A percentile compares a stretch with the other conserved stretches of the same genome.
Evolutionary conservation across 805 yeast genomes (phyloP).

Genomic region (Saturnispora halmiae): DNA sequence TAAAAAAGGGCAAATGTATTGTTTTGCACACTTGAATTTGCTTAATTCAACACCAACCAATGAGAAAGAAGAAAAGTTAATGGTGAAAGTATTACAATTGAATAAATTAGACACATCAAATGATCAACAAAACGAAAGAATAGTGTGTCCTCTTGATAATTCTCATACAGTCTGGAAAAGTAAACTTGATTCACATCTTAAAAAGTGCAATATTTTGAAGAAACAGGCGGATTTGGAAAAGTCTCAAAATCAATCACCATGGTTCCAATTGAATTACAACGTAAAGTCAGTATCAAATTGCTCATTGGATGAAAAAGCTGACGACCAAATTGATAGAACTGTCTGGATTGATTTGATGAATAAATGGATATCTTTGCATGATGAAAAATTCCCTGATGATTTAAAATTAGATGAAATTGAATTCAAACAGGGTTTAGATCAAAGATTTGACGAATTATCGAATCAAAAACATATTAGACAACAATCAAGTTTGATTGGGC

Average conservation of each 20-base stretch:
- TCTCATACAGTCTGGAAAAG: conserved; percentile 63
- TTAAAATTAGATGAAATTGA: conserved; percentile 17
- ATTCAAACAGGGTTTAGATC: conserved; percentile 28
- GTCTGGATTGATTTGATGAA: conserved; percentile 20
- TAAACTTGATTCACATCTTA: conserved; percentile 46
- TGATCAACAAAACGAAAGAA: conserved; percentile 30
- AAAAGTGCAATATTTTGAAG: conserved; percentile 46
- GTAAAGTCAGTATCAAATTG: conserved; percentile 15
- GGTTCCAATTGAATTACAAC: conserved; percentile 47
- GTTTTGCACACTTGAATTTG: conserved; percentile 48
- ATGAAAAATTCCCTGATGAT: conserved; percentile 10
- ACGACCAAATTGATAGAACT: conserved; percentile 13
- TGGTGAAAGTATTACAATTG: neutral
- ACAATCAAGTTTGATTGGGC: conserved; percentile 72
- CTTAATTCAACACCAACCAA: neutral
- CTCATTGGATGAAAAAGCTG: neutral
- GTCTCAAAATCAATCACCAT: conserved; percentile 24
- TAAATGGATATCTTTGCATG: conserved; percentile 12
- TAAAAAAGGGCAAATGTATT: conserved; percentile 38
- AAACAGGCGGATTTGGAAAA: conserved; percentile 28
- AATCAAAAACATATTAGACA: conserved; percentile 73
- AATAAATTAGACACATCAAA: neutral
- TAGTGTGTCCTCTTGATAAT: conserved; percentile 72
- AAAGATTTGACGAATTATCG: conserved; percentile 40
- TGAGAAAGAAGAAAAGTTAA: conserved; percentile 4